A percentile compares a stretch with the other conserved stretches of the same genome.
phyloP scores from a whole-genome alignment of 2,329 filamentous ascomycete species.

The Phaeoacremonium minimum region DNA sequence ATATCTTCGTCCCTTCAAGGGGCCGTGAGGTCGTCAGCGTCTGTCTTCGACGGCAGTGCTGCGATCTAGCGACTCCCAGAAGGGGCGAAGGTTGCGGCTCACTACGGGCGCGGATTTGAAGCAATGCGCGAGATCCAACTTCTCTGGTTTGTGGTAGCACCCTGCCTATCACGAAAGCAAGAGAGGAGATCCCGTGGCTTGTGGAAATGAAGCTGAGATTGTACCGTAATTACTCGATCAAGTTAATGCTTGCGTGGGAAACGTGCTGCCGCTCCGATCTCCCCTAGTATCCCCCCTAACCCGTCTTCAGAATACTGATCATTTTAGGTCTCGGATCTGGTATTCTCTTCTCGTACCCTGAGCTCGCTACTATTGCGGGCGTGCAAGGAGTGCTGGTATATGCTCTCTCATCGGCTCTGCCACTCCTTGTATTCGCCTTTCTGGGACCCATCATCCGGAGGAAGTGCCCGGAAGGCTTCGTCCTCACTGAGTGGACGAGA shows the following conservation, averaged over 20 bases:
- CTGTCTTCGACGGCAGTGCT: slow-evolving; percentile 6
- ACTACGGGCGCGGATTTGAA: slow-evolving; percentile 79
- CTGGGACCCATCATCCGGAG: slow-evolving; percentile 73
- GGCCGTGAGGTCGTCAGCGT: no score
- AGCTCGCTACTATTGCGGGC: slow-evolving; percentile 74
- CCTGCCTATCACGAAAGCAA: slow-evolving; percentile 11
- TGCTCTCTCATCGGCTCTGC: slow-evolving; percentile 66
- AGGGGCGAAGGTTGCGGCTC: slow-evolving; percentile 54
- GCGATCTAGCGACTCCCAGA: slow-evolving; percentile 4
- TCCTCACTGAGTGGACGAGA: slow-evolving; percentile 79
- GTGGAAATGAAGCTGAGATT: slow-evolving; percentile 78
- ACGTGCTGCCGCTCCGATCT: slow-evolving; percentile 81
- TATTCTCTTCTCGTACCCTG: slow-evolving; percentile 77
- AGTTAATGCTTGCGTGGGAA: slow-evolving; percentile 99
- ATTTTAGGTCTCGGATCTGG: slow-evolving; percentile 72
- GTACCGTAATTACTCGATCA: slow-evolving; percentile 96
- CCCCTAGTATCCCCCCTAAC: slow-evolving; percentile 16
- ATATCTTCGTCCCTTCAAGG: neutral
- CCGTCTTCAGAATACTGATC: slow-evolving; percentile 34
- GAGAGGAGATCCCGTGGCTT: slow-evolving; percentile 31
- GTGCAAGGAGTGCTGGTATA: slow-evolving; percentile 77
- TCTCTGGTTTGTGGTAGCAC: slow-evolving; percentile 13
- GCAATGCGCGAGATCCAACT: slow-evolving; percentile 49
- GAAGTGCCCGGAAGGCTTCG: slow-evolving; percentile 79
- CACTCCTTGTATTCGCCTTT: slow-evolving; percentile 69